These are phyloP conservation scores for Saccharomyces hybrid DNA, from an alignment of 1,139 yeast species.

Conservation along the genomic window DNA sequence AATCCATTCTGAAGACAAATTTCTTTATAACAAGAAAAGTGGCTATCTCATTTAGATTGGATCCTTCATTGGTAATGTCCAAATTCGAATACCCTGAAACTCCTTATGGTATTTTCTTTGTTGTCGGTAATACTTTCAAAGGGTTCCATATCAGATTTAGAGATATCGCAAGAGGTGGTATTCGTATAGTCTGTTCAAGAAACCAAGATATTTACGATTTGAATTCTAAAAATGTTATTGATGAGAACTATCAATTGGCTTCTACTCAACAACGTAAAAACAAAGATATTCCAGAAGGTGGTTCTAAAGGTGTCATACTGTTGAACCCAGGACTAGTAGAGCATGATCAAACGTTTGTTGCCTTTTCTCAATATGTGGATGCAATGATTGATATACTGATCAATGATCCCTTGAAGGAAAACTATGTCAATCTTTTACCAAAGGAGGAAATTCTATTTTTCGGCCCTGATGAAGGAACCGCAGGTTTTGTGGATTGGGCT, in stretches of 20 bases:
- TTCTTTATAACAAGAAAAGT: constrained; percentile 91
- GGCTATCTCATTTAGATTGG: constrained; percentile 84
- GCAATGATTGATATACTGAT: constrained; percentile 80
- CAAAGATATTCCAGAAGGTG: constrained; percentile 98
- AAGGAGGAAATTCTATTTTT: constrained; percentile 85
- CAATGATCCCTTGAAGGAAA: constrained; percentile 72
- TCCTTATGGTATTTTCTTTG: constrained; percentile 90
- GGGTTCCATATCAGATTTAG: constrained; percentile 97
- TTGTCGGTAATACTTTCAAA: constrained; percentile 93
- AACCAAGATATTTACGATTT: constrained; percentile 77
- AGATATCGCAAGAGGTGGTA: constrained; percentile 97
- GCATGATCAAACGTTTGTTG: constrained; percentile 74
- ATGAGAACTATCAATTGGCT: constrained; percentile 93
- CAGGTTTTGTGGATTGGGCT: constrained; percentile 97
- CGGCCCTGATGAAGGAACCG: constrained; percentile 99
- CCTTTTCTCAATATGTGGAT: constrained; percentile 90
- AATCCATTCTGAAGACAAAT: constrained; percentile 84
- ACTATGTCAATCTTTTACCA: constrained; percentile 75
- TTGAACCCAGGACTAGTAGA: constrained; percentile 68
- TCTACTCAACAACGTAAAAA: constrained; percentile 94
- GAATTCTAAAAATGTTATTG: constrained; percentile 83
- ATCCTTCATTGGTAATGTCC: constrained; percentile 75
- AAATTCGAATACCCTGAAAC: constrained; percentile 80
- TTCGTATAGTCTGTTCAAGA: constrained; percentile 86
- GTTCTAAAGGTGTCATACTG: constrained; percentile 93